Percentiles rank a stretch among this genome's conserved stretches.
Evolutionary conservation across 1,139 yeast species (phyloP).

Genomic region (Hansenula sp.): DNA sequence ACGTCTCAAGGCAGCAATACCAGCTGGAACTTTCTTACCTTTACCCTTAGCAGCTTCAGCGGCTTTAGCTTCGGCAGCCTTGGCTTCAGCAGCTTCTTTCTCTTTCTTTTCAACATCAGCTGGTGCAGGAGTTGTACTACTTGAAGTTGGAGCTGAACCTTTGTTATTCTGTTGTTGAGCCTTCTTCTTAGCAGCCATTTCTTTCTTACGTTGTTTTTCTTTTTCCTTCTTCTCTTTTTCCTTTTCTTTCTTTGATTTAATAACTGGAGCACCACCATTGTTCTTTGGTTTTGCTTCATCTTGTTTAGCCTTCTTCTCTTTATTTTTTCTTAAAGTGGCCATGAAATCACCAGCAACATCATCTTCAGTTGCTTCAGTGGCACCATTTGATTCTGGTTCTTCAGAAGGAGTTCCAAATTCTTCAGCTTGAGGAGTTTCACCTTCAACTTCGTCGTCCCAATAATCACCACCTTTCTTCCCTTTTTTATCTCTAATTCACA

Average conservation of each 20-base stretch:
- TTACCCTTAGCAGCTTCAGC: conserved; percentile 35
- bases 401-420: conserved; percentile 41
- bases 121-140: conserved; percentile 46
- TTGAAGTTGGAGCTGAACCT: conserved; percentile 28
- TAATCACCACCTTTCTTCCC: conserved; percentile 56
- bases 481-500: conserved; percentile 31
- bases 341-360: conserved; percentile 60
- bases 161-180: conserved; percentile 42
- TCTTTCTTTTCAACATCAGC: conserved; percentile 27
- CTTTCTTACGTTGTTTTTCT: conserved; percentile 92
- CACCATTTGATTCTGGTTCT: conserved; percentile 17
- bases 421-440: conserved; percentile 52
- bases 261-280: conserved; percentile 51
- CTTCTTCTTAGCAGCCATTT: conserved; percentile 83
- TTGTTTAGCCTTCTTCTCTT: conserved; percentile 67
- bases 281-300: conserved; percentile 33
- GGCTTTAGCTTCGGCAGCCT: conserved; percentile 21
- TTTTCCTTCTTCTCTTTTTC: conserved; percentile 97
- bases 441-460: conserved; percentile 79
- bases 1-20: conserved; percentile 73
- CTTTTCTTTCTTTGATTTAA: conserved; percentile 94
- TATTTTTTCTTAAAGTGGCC: conserved; percentile 75
- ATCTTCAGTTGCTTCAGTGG: conserved; percentile 33
- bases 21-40: conserved; percentile 70
- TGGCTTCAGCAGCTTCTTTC: conserved; percentile 32